Conservation (phyloP, 768 basidiomycete species). For the Gelatoporia subvermispora region DNA sequence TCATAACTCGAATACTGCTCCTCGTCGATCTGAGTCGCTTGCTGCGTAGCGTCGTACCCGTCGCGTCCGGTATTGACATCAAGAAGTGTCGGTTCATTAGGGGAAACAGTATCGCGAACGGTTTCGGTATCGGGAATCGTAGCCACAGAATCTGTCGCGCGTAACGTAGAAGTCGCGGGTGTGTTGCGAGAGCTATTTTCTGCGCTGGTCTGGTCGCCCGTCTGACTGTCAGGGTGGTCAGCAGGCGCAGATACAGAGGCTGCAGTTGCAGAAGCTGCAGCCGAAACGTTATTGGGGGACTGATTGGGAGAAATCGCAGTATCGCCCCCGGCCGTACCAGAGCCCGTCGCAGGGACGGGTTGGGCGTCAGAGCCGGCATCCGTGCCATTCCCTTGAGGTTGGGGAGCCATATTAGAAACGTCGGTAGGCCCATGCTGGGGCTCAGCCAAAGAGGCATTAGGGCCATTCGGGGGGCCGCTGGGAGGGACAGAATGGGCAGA, state of each 20-base stretch:
- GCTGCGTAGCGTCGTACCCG: neutral
- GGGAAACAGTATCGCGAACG: slow-evolving; percentile 12
- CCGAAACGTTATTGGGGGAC: slow-evolving; percentile 27
- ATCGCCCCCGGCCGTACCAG: neutral
- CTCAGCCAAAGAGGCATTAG: slow-evolving; percentile 11
- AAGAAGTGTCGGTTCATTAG: slow-evolving; percentile 18
- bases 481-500: neutral
- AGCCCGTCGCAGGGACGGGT: neutral
- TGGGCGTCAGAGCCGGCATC: neutral
- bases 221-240: slow-evolving; percentile 32
- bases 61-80: slow-evolving; percentile 3
- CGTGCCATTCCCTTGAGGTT: slow-evolving; percentile 5
- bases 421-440: slow-evolving; percentile 9
- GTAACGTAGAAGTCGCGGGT: slow-evolving; percentile 20
- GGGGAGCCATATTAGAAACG: slow-evolving; percentile 8
- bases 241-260: slow-evolving; percentile 32
- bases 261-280: slow-evolving; percentile 45
- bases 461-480: neutral
- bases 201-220: too few species aligned
- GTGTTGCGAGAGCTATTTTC: too few species aligned
- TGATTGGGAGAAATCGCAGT: slow-evolving; percentile 21
- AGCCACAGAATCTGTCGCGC: slow-evolving; percentile 41
- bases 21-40: slow-evolving; percentile 14
- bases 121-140: slow-evolving; percentile 47
- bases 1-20: neutral